Base-by-base conservation (phyloP, 129 eudicot genomes). In the Helianthus tuberosus region DNA sequence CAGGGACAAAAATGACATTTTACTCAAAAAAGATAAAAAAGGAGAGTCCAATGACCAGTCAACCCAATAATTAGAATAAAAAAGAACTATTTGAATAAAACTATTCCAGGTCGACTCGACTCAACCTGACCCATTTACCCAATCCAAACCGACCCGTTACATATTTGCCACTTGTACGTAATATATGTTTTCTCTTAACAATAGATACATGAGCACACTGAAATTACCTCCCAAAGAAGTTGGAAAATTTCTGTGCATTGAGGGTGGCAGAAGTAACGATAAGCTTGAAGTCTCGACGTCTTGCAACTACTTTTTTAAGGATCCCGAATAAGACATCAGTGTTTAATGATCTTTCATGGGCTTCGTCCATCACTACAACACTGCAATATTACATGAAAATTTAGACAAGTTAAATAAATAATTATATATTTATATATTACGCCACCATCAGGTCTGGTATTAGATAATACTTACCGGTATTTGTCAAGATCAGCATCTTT, bases 251-350 rank as follows among this genome's bases (percentile, higher is more conserved):
- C 84, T 88, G 78, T 29, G 93, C 93, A 27, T 88, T 85, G 46
- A 88, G 75, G 70, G 93, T 88, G 63, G 93, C 93, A 16, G 93
- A 88, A 20, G 93, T 88, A 76, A 88, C 93, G 36, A 88, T 88
- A 46, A 88, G 90, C 82, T 88, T 88, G 68, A 88, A 88, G 64
- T 88, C 93, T 15, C 89, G 88, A 12, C 94, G 94, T 39, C 89
- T 76, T 20, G 90, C 88, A 64, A 88, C 94, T 27, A 88, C 94
- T 75, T 85, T 88, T 71, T 85, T 85, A 44, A 88, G 87, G 54
- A 88, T 88, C 49, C 90, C 94, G 59, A 88, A 85, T 7, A 88
- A 77, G 38, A 88, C 90, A 63, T 88, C 94, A 0, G 94, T 88
- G 84, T 50, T 88, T 35, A 88, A 82, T 58, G 88, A 85, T 71